Conservation (phyloP, 148 eudicot genomes). For the Cornus suecica region DNA sequence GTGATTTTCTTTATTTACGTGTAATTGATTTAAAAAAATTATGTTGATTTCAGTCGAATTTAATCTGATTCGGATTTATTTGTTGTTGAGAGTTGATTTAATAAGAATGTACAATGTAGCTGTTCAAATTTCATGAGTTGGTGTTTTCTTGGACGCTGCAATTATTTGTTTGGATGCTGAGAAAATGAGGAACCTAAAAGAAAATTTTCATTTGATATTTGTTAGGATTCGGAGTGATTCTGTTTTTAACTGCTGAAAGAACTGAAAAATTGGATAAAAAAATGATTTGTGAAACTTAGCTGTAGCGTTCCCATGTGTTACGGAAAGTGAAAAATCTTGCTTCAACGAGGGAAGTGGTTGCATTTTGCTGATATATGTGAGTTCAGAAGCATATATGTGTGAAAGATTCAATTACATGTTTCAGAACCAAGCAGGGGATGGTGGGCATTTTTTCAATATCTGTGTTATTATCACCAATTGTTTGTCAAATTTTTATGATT, state of each 20-base stretch:
- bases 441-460: not conserved
- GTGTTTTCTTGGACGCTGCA: not conserved
- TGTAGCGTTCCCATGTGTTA: not conserved
- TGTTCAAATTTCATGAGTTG: not conserved
- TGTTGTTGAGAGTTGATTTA: not conserved
- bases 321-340: not conserved
- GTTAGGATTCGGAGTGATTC: not conserved
- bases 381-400: not conserved
- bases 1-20: conserved; percentile 16
- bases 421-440: too few species aligned
- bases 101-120: not conserved
- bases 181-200: not conserved
- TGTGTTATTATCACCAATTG: not conserved
- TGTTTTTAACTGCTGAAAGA: not conserved
- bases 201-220: not conserved
- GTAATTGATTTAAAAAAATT: not conserved
- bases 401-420: not conserved
- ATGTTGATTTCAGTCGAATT: not conserved
- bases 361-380: not conserved
- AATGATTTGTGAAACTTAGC: not conserved
- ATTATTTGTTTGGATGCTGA: not conserved
- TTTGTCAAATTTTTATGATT: not conserved
- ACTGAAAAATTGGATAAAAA: not conserved
- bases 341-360: not conserved
- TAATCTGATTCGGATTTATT: not conserved